Base-by-base conservation (phyloP, 1,284 basidiomycete genomes). In the Bjerkandera adusta region DNA sequence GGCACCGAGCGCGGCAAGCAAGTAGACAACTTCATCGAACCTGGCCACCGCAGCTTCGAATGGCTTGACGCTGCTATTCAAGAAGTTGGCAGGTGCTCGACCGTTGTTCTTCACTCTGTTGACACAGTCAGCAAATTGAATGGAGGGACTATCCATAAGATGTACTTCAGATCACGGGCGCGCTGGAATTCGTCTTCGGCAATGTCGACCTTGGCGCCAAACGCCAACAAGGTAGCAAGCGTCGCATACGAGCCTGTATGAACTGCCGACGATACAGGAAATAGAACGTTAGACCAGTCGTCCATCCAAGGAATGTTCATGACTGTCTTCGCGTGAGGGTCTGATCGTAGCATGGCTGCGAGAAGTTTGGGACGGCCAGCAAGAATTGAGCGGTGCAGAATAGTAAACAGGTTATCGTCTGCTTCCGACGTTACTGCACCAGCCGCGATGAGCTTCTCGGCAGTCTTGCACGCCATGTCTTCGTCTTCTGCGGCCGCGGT, bases 381-480 rank as follows among this genome's bases (percentile, higher is more conserved):
- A 20, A 51, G 48, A 10, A 81, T 72, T 3, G 76, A 59, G 10
- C 58, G 60, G 54, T 79, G 72, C 61, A 82, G 74, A 24, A 78
- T 69, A 0, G 79, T 80, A 29, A 63, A 51, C 50, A 75, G 57
- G 2, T 63, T 45, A 4, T 66, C 61, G 47, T 80, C 69, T 0
- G 77, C 77, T 10, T 72, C 70, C 1, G 77, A 72, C 0, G 73
- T 75, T 0, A 70, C 66, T 0, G 75, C 76, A 13, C 75, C 77
- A 1, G 68, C 70, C 2, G 68, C 56, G 24, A 82, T 54, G 11
- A 83, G 69, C 38, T 67, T 62, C 54, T 74, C 69, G 0, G 70
- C 73, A 29, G 79, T 68, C 36, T 64, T 57, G 49, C 59, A 66
- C 0, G 71, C 74, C 13, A 61, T 61, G 20, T 68, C 67, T 42